Evolutionary conservation across 495 filamentous ascomycete species (phyloP).

Genomic region (Daldinia decipiens): DNA sequence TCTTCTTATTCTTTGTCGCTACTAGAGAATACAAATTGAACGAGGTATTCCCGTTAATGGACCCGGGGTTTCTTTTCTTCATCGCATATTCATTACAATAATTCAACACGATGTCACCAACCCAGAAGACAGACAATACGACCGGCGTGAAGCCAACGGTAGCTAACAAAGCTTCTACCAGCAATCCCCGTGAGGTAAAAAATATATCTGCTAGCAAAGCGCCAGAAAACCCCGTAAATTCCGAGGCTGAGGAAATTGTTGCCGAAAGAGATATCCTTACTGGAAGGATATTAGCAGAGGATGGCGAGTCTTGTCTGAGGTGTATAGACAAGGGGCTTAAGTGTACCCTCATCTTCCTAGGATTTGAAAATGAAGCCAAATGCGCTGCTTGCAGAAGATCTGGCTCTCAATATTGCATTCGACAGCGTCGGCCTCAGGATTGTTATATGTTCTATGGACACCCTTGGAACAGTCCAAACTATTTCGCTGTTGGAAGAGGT

Average conservation of each 20-base stretch:
- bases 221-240: not conserved
- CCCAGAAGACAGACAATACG: not conserved
- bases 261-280: constrained; percentile 25
- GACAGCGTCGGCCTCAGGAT: constrained; percentile 10
- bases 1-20: not conserved
- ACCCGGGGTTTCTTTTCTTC: not conserved
- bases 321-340: constrained; percentile 41
- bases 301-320: constrained; percentile 32
- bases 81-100: not conserved
- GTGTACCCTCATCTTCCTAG: constrained; percentile 43
- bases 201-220: not conserved
- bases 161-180: not conserved
- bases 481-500: constrained; percentile 14
- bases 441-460: constrained; percentile 16
- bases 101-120: not conserved
- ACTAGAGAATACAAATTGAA: not conserved
- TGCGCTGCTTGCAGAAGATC: constrained; percentile 39
- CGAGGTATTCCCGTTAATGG: not conserved
- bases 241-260: not conserved
- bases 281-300: constrained; percentile 25
- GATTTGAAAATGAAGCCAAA: constrained; percentile 19
- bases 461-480: constrained; percentile 44
- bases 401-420: constrained; percentile 21
- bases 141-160: not conserved
- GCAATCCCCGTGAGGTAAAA: not conserved